These are phyloP conservation scores for Camellia lanceoleosa DNA, from an alignment of 148 eudicot species.

Conservation along the genomic window DNA sequence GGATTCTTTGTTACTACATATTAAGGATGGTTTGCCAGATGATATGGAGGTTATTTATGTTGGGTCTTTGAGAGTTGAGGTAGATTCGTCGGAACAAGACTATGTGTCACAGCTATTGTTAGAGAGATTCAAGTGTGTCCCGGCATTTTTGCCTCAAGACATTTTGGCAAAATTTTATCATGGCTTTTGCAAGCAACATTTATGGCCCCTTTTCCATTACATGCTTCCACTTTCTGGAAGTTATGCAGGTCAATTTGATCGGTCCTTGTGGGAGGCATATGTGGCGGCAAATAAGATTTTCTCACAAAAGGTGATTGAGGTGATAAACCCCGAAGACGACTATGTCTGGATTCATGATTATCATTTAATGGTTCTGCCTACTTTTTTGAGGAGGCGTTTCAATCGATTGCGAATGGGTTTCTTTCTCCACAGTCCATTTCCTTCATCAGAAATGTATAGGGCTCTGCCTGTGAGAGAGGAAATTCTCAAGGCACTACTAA, in stretches of 20 bases:
- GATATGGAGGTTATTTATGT: slow-evolving; percentile 59
- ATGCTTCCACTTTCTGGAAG: slow-evolving; percentile 32
- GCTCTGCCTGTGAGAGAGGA: slow-evolving; percentile 55
- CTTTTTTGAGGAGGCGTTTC: slow-evolving; percentile 40
- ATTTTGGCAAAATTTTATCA: slow-evolving; percentile 43
- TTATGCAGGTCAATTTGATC: slow-evolving; percentile 35
- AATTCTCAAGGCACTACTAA: slow-evolving; percentile 49
- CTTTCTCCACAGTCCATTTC: slow-evolving; percentile 56
- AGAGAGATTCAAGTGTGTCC: slow-evolving; percentile 52
- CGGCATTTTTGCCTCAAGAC: slow-evolving; percentile 47
- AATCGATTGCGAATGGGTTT: slow-evolving; percentile 48
- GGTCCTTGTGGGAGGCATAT: slow-evolving; percentile 40
- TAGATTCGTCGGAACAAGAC: slow-evolving; percentile 43
- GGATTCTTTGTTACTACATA: slow-evolving; percentile 42
- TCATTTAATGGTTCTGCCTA: slow-evolving; percentile 38
- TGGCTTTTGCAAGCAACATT: slow-evolving; percentile 48
- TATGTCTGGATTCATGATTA: slow-evolving; percentile 43
- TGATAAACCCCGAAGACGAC: slow-evolving; percentile 35
- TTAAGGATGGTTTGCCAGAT: slow-evolving; percentile 59
- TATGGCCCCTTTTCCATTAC: slow-evolving; percentile 43
- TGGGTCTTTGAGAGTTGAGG: slow-evolving; percentile 49
- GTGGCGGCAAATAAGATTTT: slow-evolving; percentile 39
- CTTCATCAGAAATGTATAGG: slow-evolving; percentile 56
- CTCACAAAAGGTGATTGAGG: slow-evolving; percentile 40
- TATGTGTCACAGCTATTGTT: slow-evolving; percentile 46